Conservation (phyloP, 495 filamentous ascomycete species). For the Lasiosphaeria ovina region DNA sequence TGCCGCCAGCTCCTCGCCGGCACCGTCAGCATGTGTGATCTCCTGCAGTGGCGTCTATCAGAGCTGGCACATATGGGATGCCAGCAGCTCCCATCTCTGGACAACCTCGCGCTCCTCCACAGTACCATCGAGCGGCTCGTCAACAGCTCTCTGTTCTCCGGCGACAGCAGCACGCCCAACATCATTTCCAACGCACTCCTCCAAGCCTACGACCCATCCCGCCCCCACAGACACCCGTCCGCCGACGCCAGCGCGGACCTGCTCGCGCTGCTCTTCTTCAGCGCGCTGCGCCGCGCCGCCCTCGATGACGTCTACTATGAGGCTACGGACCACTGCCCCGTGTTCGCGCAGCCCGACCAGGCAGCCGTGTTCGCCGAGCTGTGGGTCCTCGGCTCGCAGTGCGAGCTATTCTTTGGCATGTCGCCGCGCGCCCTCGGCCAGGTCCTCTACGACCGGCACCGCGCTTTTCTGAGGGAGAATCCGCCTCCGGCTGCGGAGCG, state of each 20-base stretch:
- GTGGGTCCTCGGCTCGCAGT: constrained; percentile 32
- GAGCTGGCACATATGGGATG: constrained; percentile 14
- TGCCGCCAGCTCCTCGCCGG: constrained; percentile 18
- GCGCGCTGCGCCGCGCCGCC: constrained; percentile 23
- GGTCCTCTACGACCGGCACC: constrained; percentile 24
- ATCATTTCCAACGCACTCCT: constrained; percentile 12
- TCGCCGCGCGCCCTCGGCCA: constrained; percentile 22
- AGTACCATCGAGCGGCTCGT: constrained; percentile 6
- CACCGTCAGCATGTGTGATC: constrained; percentile 11
- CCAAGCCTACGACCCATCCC: constrained; percentile 16
- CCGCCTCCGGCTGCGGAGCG: constrained; percentile 11
- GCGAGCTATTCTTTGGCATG: constrained; percentile 28
- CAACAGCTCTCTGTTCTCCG: constrained; percentile 15
- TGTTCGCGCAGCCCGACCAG: constrained; percentile 31
- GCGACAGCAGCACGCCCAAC: constrained; percentile 15
- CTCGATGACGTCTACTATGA: constrained; percentile 29
- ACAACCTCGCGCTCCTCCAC: constrained; percentile 13
- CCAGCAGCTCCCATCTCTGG: constrained; percentile 5
- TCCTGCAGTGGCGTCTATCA: constrained; percentile 17
- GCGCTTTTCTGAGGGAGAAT: constrained; percentile 12
- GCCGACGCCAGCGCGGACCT: constrained; percentile 28
- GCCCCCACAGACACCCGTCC: constrained; percentile 11
- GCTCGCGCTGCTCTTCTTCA: constrained; percentile 22
- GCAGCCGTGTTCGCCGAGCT: constrained; percentile 31
- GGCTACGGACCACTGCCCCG: constrained; percentile 28